phyloP scores from a whole-genome alignment of 805 yeast species.

The Tetrapisispora fleetii region DNA sequence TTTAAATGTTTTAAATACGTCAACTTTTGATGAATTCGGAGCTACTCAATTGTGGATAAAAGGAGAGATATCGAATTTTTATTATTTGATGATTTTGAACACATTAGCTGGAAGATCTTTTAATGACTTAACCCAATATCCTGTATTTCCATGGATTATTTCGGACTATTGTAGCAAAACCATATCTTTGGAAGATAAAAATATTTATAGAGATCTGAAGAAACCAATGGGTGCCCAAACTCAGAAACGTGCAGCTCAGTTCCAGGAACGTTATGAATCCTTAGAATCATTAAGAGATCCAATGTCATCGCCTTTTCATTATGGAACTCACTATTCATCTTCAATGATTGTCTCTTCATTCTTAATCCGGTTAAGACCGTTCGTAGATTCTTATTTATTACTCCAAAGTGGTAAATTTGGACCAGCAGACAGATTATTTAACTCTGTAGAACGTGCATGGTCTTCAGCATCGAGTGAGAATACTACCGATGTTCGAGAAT shows the following conservation, averaged over 20 bases:
- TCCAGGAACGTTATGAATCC: slow-evolving; percentile 65
- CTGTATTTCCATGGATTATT: slow-evolving; percentile 86
- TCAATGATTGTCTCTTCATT: slow-evolving; percentile 88
- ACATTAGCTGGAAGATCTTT: slow-evolving; percentile 83
- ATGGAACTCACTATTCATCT: slow-evolving; percentile 88
- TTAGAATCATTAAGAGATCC: slow-evolving; percentile 50
- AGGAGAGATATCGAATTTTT: slow-evolving; percentile 77
- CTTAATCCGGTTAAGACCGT: slow-evolving; percentile 68
- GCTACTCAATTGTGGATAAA: slow-evolving; percentile 64
- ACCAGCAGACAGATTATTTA: slow-evolving; percentile 75
- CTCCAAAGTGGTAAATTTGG: slow-evolving; percentile 86
- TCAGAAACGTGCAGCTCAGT: slow-evolving; percentile 46
- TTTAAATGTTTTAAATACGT: slow-evolving; percentile 32
- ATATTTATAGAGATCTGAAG: slow-evolving; percentile 60
- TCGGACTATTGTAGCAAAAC: slow-evolving; percentile 68
- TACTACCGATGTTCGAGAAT: slow-evolving; percentile 80
- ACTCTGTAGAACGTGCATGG: slow-evolving; percentile 74
- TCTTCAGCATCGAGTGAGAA: slow-evolving; percentile 65
- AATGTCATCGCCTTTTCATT: slow-evolving; percentile 69
- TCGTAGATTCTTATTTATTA: slow-evolving; percentile 64
- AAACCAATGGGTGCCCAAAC: slow-evolving; percentile 92
- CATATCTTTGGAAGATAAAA: slow-evolving; percentile 55
- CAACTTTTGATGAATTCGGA: slow-evolving; percentile 22
- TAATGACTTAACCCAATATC: slow-evolving; percentile 84
- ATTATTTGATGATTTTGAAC: slow-evolving; percentile 68